Base-by-base conservation (phyloP, 306 rosid species). In the Neltuma alba region DNA sequence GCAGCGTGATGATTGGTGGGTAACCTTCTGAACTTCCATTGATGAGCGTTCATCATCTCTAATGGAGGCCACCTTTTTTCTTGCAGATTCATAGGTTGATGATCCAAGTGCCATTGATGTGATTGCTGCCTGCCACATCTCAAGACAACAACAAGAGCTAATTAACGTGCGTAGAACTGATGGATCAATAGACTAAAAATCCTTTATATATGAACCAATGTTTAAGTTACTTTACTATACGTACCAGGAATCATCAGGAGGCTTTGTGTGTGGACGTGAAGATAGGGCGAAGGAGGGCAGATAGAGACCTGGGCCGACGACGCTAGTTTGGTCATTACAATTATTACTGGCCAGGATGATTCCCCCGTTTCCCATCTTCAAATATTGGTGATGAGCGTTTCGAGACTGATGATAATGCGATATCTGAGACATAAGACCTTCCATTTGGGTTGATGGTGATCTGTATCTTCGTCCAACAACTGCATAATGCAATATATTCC, bases 281-380 rank as follows among this genome's bases (percentile, higher is more conserved):
- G n/a, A 52, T 54, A 55, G 72, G 47, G 82, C 73, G 66, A 42
- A 48, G 12, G 85, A 38, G 45, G 83, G 79, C 25, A 55, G 81
- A 41, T 64, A 20, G 73, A 75, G 79, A 71, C 80, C 74, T 9
- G 76, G 91, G 67, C 60, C 76, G 80, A 76, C 7, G 76, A 48
- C 36, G n/a, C n/a, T 18, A 0, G 55, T 82, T 4, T 74, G 74
- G 0, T 75, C 54, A 25, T 54, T 79, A 78, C 71, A 62, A 42
- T 76, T 63, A 72, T 27, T 81, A 45, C 70, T 84, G 21, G 83
- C 48, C 23, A 88, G 80, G 74, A 86, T 44, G 42, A 85, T 89
- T 76, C 90, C 91, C 9, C 88, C 89, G 70, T 87, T 83, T 76
- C 80, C 91, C 88, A 85, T 87, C 83, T 74, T 89, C 67, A 83